phyloP scores from a whole-genome alignment of 768 basidiomycete genomes.

The Podaxis mareebaensis region DNA sequence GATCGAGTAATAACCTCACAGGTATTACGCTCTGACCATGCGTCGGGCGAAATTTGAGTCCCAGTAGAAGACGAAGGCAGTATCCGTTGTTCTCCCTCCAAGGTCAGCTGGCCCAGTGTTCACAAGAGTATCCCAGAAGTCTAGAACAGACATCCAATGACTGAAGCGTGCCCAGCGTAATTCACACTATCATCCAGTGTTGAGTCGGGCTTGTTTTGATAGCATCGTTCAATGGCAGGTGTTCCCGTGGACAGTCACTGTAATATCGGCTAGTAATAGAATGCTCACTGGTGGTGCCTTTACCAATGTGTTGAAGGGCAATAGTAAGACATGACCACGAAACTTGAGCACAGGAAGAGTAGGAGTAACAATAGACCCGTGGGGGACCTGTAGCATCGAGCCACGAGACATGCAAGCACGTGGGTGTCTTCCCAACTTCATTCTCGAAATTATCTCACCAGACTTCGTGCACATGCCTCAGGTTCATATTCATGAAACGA shows the following conservation, averaged over 20 bases:
- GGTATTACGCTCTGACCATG: not conserved
- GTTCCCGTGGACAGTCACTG: not conserved
- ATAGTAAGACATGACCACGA: not conserved
- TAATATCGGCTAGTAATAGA: not conserved
- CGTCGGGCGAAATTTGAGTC: not conserved
- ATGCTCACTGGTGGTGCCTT: not conserved
- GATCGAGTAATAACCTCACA: not conserved
- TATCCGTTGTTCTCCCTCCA: not conserved
- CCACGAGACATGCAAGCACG: constrained; percentile 7
- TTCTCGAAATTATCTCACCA: not conserved
- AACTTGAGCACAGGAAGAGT: not conserved
- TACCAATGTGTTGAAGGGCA: not conserved
- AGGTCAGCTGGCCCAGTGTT: constrained; percentile 7
- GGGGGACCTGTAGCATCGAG: not conserved
- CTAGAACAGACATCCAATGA: not conserved
- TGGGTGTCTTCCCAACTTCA: not conserved
- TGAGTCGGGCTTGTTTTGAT: not conserved
- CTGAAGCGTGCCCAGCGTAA: not conserved
- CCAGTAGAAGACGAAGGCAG: constrained; percentile 7
- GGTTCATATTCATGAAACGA: not conserved
- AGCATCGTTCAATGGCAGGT: not conserved
- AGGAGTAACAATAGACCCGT: not conserved
- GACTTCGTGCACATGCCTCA: constrained; percentile 3
- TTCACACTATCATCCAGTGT: not conserved
- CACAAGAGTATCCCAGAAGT: not conserved